These are phyloP conservation scores for Nidula niveotomentosa DNA, from an alignment of 1,284 basidiomycete species.

Conservation along the genomic window DNA sequence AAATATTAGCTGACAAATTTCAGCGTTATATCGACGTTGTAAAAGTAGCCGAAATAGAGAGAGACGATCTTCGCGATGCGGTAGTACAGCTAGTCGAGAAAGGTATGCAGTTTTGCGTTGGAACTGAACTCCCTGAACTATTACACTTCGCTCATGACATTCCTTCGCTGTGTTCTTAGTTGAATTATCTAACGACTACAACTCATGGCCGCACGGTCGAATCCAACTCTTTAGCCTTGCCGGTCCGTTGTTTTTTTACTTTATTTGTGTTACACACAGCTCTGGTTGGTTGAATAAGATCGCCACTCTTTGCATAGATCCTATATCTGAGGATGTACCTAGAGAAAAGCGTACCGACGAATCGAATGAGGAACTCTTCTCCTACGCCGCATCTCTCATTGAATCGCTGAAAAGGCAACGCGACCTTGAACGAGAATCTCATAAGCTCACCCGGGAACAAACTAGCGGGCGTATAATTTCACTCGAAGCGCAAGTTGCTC, in stretches of 20 bases:
- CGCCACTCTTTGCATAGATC: slow-evolving; percentile 7
- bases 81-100: slow-evolving; percentile 54
- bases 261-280: background rate
- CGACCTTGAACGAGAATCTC: slow-evolving; percentile 42
- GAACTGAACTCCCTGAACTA: background rate
- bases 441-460: slow-evolving; percentile 34
- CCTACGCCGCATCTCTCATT: slow-evolving; percentile 44
- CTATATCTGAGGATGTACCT: slow-evolving; percentile 3
- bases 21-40: slow-evolving; percentile 30
- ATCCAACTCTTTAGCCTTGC: slow-evolving; percentile 42
- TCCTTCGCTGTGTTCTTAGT: slow-evolving; percentile 32
- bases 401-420: slow-evolving; percentile 39
- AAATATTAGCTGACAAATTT: slow-evolving; percentile 36
- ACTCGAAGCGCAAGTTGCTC: slow-evolving; percentile 54
- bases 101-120: slow-evolving; percentile 37
- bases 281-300: background rate
- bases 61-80: slow-evolving; percentile 52
- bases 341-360: background rate
- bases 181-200: slow-evolving; percentile 49
- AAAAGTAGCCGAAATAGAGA: slow-evolving; percentile 41
- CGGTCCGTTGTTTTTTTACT: slow-evolving; percentile 30
- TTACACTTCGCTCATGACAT: slow-evolving; percentile 6
- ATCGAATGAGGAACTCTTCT: slow-evolving; percentile 18
- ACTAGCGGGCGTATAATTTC: slow-evolving; percentile 41
- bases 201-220: slow-evolving; percentile 49